Evolutionary conservation across 139 green algal genomes (phyloP), one percentile per base, ranked within the genome.

Genomic region (Chlamydomonas incerta): DNA sequence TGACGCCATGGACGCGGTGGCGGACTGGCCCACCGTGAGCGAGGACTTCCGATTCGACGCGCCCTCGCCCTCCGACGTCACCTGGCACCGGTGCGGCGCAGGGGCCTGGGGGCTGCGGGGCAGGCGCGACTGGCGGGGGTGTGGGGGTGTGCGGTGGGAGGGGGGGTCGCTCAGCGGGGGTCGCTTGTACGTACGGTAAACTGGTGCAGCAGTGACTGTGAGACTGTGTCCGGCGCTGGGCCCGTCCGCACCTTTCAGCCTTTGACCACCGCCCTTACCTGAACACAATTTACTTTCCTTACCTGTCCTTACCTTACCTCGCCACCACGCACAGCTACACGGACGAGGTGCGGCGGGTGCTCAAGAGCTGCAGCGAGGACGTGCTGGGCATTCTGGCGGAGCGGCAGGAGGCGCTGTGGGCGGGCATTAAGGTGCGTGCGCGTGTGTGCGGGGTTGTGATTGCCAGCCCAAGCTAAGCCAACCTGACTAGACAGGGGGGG

Each of bases 41-140:
- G 91, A 94, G 87, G 89, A 94, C 87, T 92, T 92, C 76, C 80
- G 91, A 14, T 94, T 93, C 65, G 89, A 92, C 68, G 82, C 91
- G 13, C 81, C 85, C 26, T 86, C 88, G 62, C 86, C 87, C 2
- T 92, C 87, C 18, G 91, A 94, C 81, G 73, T 89, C 14, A 94
- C 89, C 21, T 92, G 88, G 89, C 91, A 93, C 89, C 90, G 89
- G 91, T 92, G 69, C 28, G 79, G 29, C 34, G 28, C 4, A 24
- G 15, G 21, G 10, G 29, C 11, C 28, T 8, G 13, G 50, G 47
- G 28, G 23, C 50, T 24, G 10, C 9, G 47, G 26, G 10, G 8
- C 13, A 13, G 21, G 10, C n/a, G n/a, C n/a, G n/a, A n/a, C n/a
- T n/a, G n/a, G n/a, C n/a, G n/a, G n/a, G n/a, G n/a, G n/a, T n/a